Evolutionary conservation across 768 basidiomycete species (phyloP).

Genomic region (Tulasnella sp.): DNA sequence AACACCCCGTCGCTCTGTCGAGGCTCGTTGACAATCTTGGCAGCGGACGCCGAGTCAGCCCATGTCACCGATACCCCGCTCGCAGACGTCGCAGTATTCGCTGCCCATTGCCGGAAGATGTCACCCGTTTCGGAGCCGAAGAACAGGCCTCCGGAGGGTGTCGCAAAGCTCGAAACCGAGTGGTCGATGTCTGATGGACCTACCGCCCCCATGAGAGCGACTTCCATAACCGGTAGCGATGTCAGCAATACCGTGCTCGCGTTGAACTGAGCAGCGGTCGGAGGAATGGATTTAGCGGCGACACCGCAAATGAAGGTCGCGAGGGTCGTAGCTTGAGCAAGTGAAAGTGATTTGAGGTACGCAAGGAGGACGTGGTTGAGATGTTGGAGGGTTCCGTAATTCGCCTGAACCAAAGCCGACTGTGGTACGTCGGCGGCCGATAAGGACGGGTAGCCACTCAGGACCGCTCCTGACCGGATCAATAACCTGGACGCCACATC

Average conservation of each 20-base stretch:
- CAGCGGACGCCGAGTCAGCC: conserved; percentile 41
- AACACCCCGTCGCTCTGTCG: conserved; percentile 35
- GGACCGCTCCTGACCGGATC: conserved; percentile 38
- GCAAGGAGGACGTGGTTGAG: conserved; percentile 45
- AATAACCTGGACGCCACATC: conserved; percentile 39
- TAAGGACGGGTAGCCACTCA: conserved; percentile 36
- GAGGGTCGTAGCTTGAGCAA: conserved; percentile 34
- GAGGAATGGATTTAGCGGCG: conserved; percentile 31
- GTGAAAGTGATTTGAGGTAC: conserved; percentile 42
- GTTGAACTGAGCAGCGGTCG: conserved; percentile 30
- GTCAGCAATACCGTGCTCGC: conserved; percentile 30
- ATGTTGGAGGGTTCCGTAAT: conserved; percentile 43
- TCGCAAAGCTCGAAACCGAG: conserved; percentile 40
- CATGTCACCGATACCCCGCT: conserved; percentile 31
- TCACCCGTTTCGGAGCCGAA: conserved; percentile 44
- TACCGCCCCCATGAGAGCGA: conserved; percentile 51
- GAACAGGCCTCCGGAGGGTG: conserved; percentile 39
- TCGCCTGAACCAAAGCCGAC: conserved; percentile 35
- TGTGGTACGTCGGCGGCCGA: conserved; percentile 26
- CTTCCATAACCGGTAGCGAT: conserved; percentile 42
- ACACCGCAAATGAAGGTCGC: conserved; percentile 40
- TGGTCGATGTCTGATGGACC: conserved; percentile 36
- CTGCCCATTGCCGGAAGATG: conserved; percentile 43
- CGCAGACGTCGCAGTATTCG: conserved; percentile 29
- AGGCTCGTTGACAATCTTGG: conserved; percentile 39